A percentile compares a stretch with the other conserved stretches of the same genome.
Conservation (phyloP, 2,329 filamentous ascomycete genomes). For the Ceratocystis diversiconidia region DNA sequence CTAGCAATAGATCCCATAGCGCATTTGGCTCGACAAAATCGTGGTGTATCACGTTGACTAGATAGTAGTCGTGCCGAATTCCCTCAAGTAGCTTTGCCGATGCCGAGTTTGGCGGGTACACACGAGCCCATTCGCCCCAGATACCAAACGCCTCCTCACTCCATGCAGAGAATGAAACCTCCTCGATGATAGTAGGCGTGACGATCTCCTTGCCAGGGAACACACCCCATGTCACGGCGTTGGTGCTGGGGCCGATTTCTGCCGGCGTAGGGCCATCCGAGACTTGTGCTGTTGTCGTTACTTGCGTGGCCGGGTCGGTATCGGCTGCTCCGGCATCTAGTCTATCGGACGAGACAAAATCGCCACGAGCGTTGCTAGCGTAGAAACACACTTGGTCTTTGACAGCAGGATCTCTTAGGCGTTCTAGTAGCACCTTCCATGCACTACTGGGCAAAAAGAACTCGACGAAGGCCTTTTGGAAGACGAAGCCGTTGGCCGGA, state of each 20-base stretch:
- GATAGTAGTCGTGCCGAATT: constrained; percentile 58
- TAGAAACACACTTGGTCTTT: constrained; percentile 70
- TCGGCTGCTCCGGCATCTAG: constrained; percentile 12
- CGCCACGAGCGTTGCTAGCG: constrained; percentile 63
- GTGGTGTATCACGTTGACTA: constrained; percentile 84
- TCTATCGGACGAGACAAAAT: constrained; percentile 57
- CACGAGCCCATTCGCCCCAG: constrained; percentile 83
- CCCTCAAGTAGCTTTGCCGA: constrained; percentile 57
- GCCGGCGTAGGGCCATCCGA: constrained; percentile 21
- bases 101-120: constrained; percentile 62
- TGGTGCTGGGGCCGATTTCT: constrained; percentile 42
- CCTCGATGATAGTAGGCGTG: constrained; percentile 91
- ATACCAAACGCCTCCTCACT: constrained; percentile 91
- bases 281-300: not conserved
- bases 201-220: constrained; percentile 94
- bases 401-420: constrained; percentile 44
- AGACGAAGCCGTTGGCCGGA: constrained; percentile 81
- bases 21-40: constrained; percentile 57
- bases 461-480: constrained; percentile 96
- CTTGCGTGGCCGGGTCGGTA: not conserved
- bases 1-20: constrained; percentile 52
- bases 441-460: constrained; percentile 70
- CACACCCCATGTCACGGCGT: constrained; percentile 92
- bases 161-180: constrained; percentile 88
- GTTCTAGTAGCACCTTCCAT: constrained; percentile 52